Evolutionary conservation across 768 basidiomycete species (phyloP), one percentile per base, ranked within the genome.

Genomic region (Auricularia cornea): DNA sequence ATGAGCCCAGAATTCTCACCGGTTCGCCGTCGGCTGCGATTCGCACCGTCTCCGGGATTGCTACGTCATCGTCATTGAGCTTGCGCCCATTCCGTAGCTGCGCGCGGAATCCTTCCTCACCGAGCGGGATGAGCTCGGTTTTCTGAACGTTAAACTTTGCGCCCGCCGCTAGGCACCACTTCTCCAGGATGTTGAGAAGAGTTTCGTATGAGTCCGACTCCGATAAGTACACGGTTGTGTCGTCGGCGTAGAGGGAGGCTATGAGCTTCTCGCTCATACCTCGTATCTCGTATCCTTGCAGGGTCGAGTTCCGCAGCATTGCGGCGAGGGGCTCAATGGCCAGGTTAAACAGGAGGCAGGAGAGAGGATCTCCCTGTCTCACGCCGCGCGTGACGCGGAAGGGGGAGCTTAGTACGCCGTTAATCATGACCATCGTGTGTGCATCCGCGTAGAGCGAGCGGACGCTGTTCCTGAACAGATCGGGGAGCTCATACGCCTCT

Each of bases 141-240:
- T 83, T 83, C 0, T 60, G 51, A 0, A 68, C 62, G 60, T 81
- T 82, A 65, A 81, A 82, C 38, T 74, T 76, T 0, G 79, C 80
- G 0, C 72, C 67, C 8, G 76, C 76, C 3, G 73, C 77, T 0
- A 20, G 23, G 63, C 77, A 82, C 81, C 81, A 83, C 0, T 40
- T 41, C 0, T 71, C 29, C 0, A 81, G 76, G 2, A 80, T 70
- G 0, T 35, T 1, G 3, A 67, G 35, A 0, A 82, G 71, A 0
- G 62, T 63, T 0, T 59, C 44, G 14, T 72, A 73, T 3, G 66
- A 59, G 60, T 81, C 78, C 0, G 61, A 10, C 51, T 71, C 66
- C 2, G 65, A 65, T 0, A 81, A 73, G 65, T 70, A 77, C 0
- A 73, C 72, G 1, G 73, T 74, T 16, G 78, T 79, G 64, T 80